Base-by-base conservation (phyloP, 257 asterid species). In the Agastache rugosa region DNA sequence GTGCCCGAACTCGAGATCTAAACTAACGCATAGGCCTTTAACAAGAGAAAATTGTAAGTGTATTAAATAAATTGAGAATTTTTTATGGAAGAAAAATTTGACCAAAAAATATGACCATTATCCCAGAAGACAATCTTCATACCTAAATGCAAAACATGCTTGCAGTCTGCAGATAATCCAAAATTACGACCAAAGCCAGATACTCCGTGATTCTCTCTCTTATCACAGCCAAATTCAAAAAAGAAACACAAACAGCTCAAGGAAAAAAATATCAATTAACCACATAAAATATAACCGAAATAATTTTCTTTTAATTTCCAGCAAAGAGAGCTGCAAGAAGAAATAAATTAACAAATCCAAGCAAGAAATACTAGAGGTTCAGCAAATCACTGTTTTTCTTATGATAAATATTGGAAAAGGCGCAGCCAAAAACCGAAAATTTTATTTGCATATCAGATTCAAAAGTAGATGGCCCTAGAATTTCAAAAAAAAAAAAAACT, bases 231-330 rank as follows among this genome's bases (percentile, higher is more conserved):
- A 60, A 68, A 71, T 17, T 31, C 61, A 31, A 62, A 39, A 37
- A 41, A 62, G 14, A 76, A 51, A 31, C 37, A 3, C 11, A 15
- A 48, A 42, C 42, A 48, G 27, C 15, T 47, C 8, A 14, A 3
- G 55, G 48, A n/a, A 48, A n/a, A 48, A 37, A 39, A 45, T 6
- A 60, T 6, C 3, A 53, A 62, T 60, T 51, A 50, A 67, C 39
- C 76, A 69, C 77, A 79, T 69, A 74, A 79, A 79, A 79, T 74
- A 69, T 53, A 74, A 54, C 31, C 22, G 2, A 69, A 53, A 27
- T 20, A 74, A 59, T 29, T 22, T 50, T 42, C 23, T 11, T 22
- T 50, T 31, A 0, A 1, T 34, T 27, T 29, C 16, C 34, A 56
- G 29, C 20, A 55, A 56, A 37, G 10, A 42, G 31, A 67, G 45